phyloP scores from a whole-genome alignment of 257 asterid species.

The Solanum etuberosum region DNA sequence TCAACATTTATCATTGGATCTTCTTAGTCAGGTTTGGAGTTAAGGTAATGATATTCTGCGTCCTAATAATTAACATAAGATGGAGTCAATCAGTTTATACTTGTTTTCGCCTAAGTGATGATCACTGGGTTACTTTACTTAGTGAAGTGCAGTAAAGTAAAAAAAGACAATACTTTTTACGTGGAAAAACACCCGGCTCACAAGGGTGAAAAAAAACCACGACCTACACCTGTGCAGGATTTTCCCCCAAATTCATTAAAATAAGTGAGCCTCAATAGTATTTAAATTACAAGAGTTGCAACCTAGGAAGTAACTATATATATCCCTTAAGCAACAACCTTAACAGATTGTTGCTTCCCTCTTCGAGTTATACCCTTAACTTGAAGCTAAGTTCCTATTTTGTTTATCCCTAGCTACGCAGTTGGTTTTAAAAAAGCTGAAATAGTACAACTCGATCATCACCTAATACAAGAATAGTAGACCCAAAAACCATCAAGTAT shows the following conservation, averaged over 20 bases:
- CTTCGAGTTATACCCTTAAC: neutral
- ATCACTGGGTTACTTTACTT: neutral
- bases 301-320: neutral
- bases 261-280: neutral
- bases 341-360: neutral
- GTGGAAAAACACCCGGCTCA: neutral
- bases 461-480: neutral
- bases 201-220: neutral
- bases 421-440: neutral
- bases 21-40: neutral
- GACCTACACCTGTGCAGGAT: neutral
- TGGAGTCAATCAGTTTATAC: neutral
- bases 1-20: neutral
- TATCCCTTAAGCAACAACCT: neutral
- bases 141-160: neutral
- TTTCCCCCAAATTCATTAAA: neutral
- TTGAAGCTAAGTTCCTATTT: neutral
- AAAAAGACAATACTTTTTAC: neutral
- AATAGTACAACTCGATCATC: neutral
- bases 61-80: neutral
- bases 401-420: neutral
- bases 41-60: neutral
- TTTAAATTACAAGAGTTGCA: neutral
- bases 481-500: neutral
- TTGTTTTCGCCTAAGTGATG: neutral